Evolutionary conservation across 179 eudicot species (phyloP).

Genomic region (Gypsophila paniculata): DNA sequence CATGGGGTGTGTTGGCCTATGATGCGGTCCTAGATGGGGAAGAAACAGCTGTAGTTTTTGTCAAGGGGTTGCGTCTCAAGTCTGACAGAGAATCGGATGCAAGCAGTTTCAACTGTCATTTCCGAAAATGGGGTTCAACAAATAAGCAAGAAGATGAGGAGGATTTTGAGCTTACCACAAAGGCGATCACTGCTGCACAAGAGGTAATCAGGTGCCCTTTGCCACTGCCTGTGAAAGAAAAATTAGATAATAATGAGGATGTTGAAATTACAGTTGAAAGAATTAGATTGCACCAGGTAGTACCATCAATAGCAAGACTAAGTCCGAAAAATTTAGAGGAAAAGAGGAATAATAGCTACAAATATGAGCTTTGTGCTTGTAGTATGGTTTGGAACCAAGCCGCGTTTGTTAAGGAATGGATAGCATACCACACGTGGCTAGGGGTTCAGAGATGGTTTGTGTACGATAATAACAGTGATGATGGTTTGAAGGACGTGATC

Average conservation of each 20-base stretch:
- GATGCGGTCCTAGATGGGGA: slow-evolving; percentile 59
- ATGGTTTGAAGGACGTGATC: slow-evolving; percentile 45
- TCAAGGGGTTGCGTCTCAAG: slow-evolving; percentile 76
- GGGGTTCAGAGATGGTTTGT: slow-evolving; percentile 85
- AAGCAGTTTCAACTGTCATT: slow-evolving; percentile 53
- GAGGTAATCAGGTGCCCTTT: slow-evolving; percentile 74
- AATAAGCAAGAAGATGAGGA: slow-evolving; percentile 12
- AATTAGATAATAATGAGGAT: slow-evolving; percentile 35
- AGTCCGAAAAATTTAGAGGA: not conserved
- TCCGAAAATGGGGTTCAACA: slow-evolving; percentile 32
- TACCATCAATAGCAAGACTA: slow-evolving; percentile 78
- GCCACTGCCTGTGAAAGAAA: slow-evolving; percentile 39
- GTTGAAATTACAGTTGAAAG: slow-evolving; percentile 47
- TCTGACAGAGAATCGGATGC: slow-evolving; percentile 61
- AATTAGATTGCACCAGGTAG: slow-evolving; percentile 29
- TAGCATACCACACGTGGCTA: slow-evolving; percentile 76
- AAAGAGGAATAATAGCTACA: slow-evolving; percentile 17
- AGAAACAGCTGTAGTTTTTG: slow-evolving; percentile 58
- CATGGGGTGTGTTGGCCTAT: slow-evolving; percentile 67
- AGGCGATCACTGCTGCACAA: slow-evolving; percentile 71
- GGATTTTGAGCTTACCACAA: slow-evolving; percentile 31
- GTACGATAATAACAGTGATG: slow-evolving; percentile 85
- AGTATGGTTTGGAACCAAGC: slow-evolving; percentile 98
- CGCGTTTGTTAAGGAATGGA: slow-evolving; percentile 69
- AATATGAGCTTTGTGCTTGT: slow-evolving; percentile 79